A percentile compares a stretch with the other conserved stretches of the same genome.
Conservation (phyloP, 2,329 filamentous ascomycete species). For the Fusarium poae region DNA sequence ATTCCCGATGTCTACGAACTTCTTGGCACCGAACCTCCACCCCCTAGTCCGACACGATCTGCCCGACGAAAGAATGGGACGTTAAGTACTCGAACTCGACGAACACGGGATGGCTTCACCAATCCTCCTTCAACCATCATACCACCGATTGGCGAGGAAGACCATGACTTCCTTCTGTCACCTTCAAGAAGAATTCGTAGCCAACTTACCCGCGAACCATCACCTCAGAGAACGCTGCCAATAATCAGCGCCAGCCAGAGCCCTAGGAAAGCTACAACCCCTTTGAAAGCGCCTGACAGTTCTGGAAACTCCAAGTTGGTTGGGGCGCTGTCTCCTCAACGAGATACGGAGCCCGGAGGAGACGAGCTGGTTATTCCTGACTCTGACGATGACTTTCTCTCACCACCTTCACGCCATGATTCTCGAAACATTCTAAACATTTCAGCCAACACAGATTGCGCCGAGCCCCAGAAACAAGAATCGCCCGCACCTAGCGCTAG, state of each 20-base stretch:
- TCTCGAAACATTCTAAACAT: conserved; percentile 28
- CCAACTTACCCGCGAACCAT: conserved; percentile 26
- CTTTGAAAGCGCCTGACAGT: conserved; percentile 20
- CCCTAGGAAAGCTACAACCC: conserved; percentile 20
- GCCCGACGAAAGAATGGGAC: conserved; percentile 39
- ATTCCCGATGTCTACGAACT: conserved; percentile 69
- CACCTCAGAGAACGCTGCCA: conserved; percentile 14
- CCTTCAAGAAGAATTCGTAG: conserved; percentile 45
- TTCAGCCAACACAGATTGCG: conserved; percentile 6
- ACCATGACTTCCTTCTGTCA: conserved; percentile 43
- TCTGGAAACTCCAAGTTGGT: conserved; percentile 9
- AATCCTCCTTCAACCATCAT: conserved; percentile 4
- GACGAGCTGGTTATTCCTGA: conserved; percentile 64
- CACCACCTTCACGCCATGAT: conserved; percentile 48
- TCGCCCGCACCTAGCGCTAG: not conserved
- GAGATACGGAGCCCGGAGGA: not conserved
- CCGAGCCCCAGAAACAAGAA: not conserved
- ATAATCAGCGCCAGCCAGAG: conserved; percentile 11
- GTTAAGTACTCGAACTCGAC: conserved; percentile 38
- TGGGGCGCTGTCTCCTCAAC: not conserved
- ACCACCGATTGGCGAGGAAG: conserved; percentile 39
- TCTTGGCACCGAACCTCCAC: conserved; percentile 57
- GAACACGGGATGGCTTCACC: conserved; percentile 30
- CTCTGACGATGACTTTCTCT: conserved; percentile 68
- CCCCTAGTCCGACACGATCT: conserved; percentile 52